Percentiles rank a stretch among this genome's conserved stretches.
Evolutionary conservation across 148 eudicot species (phyloP).

Genomic region (Mesembryanthemum crystallinum): DNA sequence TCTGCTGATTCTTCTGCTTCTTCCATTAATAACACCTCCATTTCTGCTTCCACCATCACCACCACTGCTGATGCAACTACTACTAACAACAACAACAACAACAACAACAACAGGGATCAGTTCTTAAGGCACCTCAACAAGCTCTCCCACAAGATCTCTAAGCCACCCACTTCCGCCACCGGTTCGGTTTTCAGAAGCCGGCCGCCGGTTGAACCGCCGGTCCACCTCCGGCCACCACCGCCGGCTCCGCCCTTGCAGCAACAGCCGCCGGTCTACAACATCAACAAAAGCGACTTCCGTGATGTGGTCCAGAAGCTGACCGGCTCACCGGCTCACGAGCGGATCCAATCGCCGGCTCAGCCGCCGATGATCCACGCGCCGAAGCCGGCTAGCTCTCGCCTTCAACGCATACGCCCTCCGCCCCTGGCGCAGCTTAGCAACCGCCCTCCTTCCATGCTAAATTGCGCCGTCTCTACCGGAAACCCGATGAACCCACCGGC

Average conservation of each 20-base stretch:
- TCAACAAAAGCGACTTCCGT: conserved; percentile 82
- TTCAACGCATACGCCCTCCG: conserved; percentile 91
- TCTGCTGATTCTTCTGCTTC: conserved; percentile 32
- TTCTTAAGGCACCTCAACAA: conserved; percentile 57
- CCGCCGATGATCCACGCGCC: conserved; percentile 31
- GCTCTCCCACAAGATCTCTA: conserved; percentile 74
- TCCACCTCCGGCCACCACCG: conserved; percentile 24
- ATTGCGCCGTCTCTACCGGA: conserved; percentile 16
- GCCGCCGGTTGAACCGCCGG: conserved; percentile 3
- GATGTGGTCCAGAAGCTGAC: conserved; percentile 88
- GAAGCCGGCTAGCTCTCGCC: conserved; percentile 63
- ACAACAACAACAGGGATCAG: conserved; percentile 27
- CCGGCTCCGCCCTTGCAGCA: conserved; percentile 33
- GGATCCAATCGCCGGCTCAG: conserved; percentile 36
- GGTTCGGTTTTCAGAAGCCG: neutral
- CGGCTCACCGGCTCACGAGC: conserved; percentile 77
- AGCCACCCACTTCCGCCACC: conserved; percentile 30
- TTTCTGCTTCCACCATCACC: neutral
- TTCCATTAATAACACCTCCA: neutral
- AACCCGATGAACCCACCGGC: neutral
- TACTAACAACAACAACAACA: conserved; percentile 9
- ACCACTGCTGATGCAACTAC: neutral
- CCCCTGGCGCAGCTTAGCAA: conserved; percentile 56
- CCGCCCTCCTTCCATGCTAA: conserved; percentile 45
- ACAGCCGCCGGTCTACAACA: conserved; percentile 93